A percentile compares a stretch with the other conserved stretches of the same genome.
Conservation (phyloP, 2,329 filamentous ascomycete genomes). For the Thielaviopsis musarum region DNA sequence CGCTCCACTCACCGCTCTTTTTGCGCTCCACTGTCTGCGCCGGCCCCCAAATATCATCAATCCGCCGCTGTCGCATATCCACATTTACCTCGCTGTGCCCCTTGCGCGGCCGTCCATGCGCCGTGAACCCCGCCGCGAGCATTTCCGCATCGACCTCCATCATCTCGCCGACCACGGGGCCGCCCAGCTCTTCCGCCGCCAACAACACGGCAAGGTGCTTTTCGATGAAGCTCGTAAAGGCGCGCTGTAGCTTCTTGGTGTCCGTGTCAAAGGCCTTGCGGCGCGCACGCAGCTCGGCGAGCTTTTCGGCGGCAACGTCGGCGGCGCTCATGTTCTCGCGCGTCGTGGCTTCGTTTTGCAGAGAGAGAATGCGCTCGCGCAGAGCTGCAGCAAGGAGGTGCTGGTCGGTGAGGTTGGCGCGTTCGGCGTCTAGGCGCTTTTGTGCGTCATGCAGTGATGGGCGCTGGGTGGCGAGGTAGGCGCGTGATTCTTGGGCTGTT, state of each 20-base stretch:
- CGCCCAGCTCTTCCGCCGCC: constrained; percentile 68
- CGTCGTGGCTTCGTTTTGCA: constrained; percentile 40
- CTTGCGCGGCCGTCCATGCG: constrained; percentile 39
- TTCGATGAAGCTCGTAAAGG: constrained; percentile 55
- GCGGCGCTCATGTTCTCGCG: constrained; percentile 41
- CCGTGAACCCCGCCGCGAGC: constrained; percentile 41
- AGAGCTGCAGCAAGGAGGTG: constrained; percentile 36
- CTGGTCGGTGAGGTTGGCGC: constrained; percentile 35
- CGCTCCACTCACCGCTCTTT: constrained; percentile 22
- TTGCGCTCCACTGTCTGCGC: constrained; percentile 16
- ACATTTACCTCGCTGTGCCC: constrained; percentile 25
- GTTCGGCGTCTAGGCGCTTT: constrained; percentile 33
- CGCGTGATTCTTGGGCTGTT: constrained; percentile 46
- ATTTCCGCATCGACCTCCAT: constrained; percentile 46
- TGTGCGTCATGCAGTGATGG: constrained; percentile 26
- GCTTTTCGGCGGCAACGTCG: constrained; percentile 44
- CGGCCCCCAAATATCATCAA: constrained; percentile 46
- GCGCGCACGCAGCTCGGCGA: constrained; percentile 42
- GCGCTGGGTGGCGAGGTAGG: constrained; percentile 33
- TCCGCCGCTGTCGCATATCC: constrained; percentile 39
- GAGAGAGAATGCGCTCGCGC: constrained; percentile 37
- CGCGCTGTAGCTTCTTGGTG: constrained; percentile 42
- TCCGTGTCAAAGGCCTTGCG: constrained; percentile 44
- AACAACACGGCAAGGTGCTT: constrained; percentile 56
- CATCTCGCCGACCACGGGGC: constrained; percentile 63